Evolutionary conservation across 148 eudicot genomes (phyloP), one percentile per base, ranked within the genome.

Genomic region (Nyssa sinensis): DNA sequence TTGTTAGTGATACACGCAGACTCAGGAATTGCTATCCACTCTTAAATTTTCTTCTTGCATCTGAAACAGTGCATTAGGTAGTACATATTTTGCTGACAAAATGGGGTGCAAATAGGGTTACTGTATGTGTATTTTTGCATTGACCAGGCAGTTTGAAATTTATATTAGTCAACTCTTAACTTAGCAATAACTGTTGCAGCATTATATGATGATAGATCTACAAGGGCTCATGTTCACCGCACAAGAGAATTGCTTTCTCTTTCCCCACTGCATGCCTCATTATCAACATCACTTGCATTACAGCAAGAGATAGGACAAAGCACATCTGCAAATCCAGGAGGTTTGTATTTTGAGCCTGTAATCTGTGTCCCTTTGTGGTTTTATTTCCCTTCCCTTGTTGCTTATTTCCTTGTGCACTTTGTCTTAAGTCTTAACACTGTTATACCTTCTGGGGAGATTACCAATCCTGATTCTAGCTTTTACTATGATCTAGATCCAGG

Each of bases 151-250:
- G n/a, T n/a, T n/a, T n/a, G 35, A 34, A 44, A 55, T 13, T n/a
- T 23, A n/a, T 55, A 55, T 63, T 35, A 30, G 58, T 30, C 21
- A 39, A 8, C 7, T 66, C 64, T 79, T 80, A 53, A 86, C 81
- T 41, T 30, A 33, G 47, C 21, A 39, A 59, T 37, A 62, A 64
- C 67, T 53, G 39, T 53, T 84, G 90, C 90, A 96, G 99, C 99
- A 60, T 75, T 75, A 55, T 96, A 96, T 74, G 99, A 96, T 80
- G 99, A 96, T 79, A 87, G 98, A 79, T 93, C 99, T 33, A 89
- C 93, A 71, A 85, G 99, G 82, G 96, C 96, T 66, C 99, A 96
- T 86, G 91, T 93, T 69, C 98, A 89, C 71, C 95, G 99, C 67
- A 91, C 98, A 0, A 81, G 98, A 81, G 99, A 96, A 74, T 84